These are phyloP conservation scores for Debaryomyces sp. DNA, from an alignment of 1,139 yeast genomes.

Conservation along the genomic window DNA sequence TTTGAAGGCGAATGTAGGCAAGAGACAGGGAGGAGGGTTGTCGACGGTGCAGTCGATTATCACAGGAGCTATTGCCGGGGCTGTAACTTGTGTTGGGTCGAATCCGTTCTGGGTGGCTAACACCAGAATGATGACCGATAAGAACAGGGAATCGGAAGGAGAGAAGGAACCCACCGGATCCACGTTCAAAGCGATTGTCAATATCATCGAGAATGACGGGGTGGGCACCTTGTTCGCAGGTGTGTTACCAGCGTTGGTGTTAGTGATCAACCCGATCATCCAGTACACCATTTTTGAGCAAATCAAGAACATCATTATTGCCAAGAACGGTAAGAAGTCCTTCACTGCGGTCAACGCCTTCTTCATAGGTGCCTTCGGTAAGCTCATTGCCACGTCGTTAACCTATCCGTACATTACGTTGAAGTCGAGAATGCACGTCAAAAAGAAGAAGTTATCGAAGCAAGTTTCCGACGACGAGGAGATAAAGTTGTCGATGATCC, in stretches of 20 bases:
- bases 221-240: slow-evolving; percentile 76
- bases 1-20: slow-evolving; percentile 38
- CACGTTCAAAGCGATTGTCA: slow-evolving; percentile 56
- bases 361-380: slow-evolving; percentile 86
- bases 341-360: slow-evolving; percentile 73
- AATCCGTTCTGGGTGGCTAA: slow-evolving; percentile 97
- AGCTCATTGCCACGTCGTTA: slow-evolving; percentile 79
- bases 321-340: slow-evolving; percentile 48
- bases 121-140: slow-evolving; percentile 75
- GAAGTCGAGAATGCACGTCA: slow-evolving; percentile 84
- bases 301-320: slow-evolving; percentile 65
- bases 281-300: slow-evolving; percentile 94
- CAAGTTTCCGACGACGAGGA: slow-evolving; percentile 24
- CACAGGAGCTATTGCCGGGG: slow-evolving; percentile 87
- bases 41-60: slow-evolving; percentile 72
- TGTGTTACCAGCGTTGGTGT: slow-evolving; percentile 80
- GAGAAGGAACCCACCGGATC: slow-evolving; percentile 22
- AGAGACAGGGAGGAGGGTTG: slow-evolving; percentile 42
- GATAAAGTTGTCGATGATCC: slow-evolving; percentile 41
- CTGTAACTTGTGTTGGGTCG: slow-evolving; percentile 81
- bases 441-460: slow-evolving; percentile 39
- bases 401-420: slow-evolving; percentile 92
- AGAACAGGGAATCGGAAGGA: slow-evolving; percentile 35
- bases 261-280: slow-evolving; percentile 86
- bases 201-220: slow-evolving; percentile 75